Evolutionary conservation across 495 filamentous ascomycete genomes (phyloP), one percentile per base, ranked within the genome.

Genomic region (Glarea lozoyensis): DNA sequence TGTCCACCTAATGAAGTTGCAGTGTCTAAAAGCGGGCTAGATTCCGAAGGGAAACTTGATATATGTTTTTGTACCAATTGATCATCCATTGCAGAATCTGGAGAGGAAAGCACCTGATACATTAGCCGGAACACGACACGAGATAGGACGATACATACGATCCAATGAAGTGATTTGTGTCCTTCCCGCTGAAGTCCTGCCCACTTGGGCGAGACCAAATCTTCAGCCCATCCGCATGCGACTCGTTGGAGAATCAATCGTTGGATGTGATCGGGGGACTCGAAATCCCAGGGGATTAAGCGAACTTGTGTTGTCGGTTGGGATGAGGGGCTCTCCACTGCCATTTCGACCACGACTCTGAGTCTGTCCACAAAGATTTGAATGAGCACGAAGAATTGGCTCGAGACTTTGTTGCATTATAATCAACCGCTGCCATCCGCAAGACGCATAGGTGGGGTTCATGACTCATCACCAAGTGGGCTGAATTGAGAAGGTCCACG

Each of bases 221-320:
- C 49, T 1, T 42, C 22, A 19, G 58, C 51, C 63, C 63, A 65
- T 17, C 56, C 59, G 40, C 63, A 66, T 10, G 62, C 54, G 7
- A 62, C 42, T 10, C 62, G 59, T 40, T 66, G 62, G 24, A 58
- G 47, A 27, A 54, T 48, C 50, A 66, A 46, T 31, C 62, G 56
- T 40, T 57, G 20, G 32, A 57, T 40, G 27, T 65, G 62, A 15
- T 53, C 49, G 10, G 45, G 52, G 33, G 46, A 59, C 13, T 47
- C 40, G 32, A 52, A 53, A 40, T 65, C 62, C 61, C 61, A 66
- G n/a, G 62, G 60, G 15, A 66, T 44, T 20, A 65, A 48, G 16
- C 0, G n/a, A 20, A 50, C 37, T 38, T 49, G 21, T 30, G n/a
- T n/a, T n/a, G n/a, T n/a, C n/a, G n/a, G n/a, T n/a, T n/a, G n/a